Percentiles rank a stretch among this genome's conserved stretches.
These are phyloP conservation scores for Dianthus caryophyllus DNA, from an alignment of 148 eudicot species.

Conservation along the genomic window DNA sequence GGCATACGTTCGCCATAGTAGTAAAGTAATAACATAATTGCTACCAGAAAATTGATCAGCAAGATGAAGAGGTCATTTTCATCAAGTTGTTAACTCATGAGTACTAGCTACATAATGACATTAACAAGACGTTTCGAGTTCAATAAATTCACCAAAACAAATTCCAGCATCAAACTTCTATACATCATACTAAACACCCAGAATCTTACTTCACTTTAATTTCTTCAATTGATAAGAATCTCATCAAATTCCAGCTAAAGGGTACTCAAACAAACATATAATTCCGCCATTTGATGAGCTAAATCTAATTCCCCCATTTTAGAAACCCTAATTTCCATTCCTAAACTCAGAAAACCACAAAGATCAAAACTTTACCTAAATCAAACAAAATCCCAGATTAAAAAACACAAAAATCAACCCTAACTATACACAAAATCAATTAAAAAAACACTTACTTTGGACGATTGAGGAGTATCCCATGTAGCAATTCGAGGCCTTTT, in stretches of 20 bases:
- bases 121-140: neutral
- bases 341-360: slow-evolving; percentile 4
- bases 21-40: neutral
- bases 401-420: neutral
- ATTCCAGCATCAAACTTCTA: neutral
- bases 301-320: neutral
- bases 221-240: neutral
- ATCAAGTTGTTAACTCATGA: neutral
- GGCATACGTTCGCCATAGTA: neutral
- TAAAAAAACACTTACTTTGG: slow-evolving; percentile 36
- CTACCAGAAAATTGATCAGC: neutral
- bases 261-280: neutral
- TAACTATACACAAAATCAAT: neutral
- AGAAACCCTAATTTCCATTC: slow-evolving; percentile 10
- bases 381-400: no score
- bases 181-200: neutral
- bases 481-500: slow-evolving; percentile 48
- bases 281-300: neutral
- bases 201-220: neutral
- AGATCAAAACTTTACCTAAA: neutral
- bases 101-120: neutral
- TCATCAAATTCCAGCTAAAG: slow-evolving; percentile 8
- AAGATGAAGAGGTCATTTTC: neutral
- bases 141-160: neutral
- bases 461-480: slow-evolving; percentile 45